These are phyloP conservation scores for Aspergillus fructus DNA, from an alignment of 2,329 filamentous ascomycete species.

Conservation along the genomic window DNA sequence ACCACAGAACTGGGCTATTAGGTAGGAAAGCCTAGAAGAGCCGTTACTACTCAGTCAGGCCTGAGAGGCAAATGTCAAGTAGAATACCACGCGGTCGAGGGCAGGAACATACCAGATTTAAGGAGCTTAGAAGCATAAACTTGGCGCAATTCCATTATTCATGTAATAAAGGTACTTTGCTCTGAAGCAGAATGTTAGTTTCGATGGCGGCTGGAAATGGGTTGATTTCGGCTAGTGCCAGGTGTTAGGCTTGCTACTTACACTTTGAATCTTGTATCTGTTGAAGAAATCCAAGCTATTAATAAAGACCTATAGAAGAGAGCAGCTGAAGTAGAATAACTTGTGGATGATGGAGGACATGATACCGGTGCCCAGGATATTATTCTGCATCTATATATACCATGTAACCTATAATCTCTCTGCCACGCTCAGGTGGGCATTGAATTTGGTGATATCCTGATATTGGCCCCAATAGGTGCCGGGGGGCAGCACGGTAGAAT, in stretches of 20 bases:
- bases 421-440: slow-evolving; percentile 79
- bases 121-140: slow-evolving; percentile 84
- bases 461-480: slow-evolving; percentile 67
- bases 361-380: slow-evolving; percentile 92
- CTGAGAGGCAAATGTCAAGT: slow-evolving; percentile 6
- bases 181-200: slow-evolving; percentile 35
- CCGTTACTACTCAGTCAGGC: no score
- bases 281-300: slow-evolving; percentile 84
- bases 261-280: slow-evolving; percentile 90
- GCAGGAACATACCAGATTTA: slow-evolving; percentile 72
- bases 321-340: slow-evolving; percentile 87
- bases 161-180: slow-evolving; percentile 85
- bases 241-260: slow-evolving; percentile 43
- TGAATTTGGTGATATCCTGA: slow-evolving; percentile 66
- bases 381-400: slow-evolving; percentile 98
- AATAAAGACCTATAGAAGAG: slow-evolving; percentile 87
- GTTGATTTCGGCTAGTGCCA: no score
- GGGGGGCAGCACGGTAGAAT: slow-evolving; percentile 26
- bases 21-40: slow-evolving; percentile 77
- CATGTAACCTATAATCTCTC: slow-evolving; percentile 93
- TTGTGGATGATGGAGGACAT: slow-evolving; percentile 98
- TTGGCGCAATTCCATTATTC: slow-evolving; percentile 95
- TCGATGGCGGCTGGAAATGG: neutral
- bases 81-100: no score
- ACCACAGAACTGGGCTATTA: slow-evolving; percentile 87